Base-by-base conservation (phyloP, 257 asterid species). In the Lycium barbarum region DNA sequence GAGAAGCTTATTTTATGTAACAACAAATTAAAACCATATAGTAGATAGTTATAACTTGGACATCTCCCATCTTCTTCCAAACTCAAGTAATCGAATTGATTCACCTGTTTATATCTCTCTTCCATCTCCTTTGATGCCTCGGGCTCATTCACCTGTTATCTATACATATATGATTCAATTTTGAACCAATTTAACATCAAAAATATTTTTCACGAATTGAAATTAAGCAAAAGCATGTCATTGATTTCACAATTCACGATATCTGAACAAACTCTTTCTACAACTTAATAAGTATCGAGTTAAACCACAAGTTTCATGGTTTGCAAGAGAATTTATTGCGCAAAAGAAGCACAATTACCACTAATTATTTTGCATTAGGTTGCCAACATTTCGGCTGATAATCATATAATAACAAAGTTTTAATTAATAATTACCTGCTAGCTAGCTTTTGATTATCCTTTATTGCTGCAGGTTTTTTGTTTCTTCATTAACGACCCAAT, bases 401-500 rank as follows among this genome's bases (percentile, higher is more conserved):
- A 49, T 26, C 33, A 26, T 26, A 26, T 26, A 7, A 68, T 40
- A 70, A 4, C 40, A 2, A 18, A 17, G 79, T 70, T 1, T 70
- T 40, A 17, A 49, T 26, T 38, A 17, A 38, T 45, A 53, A 8
- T 78, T 78, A 78, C 82, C 82, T 78, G 82, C 40, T 20, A 20
- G 81, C 57, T 18, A 26, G 33, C 33, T 26, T 26, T 26, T 26
- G 33, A 26, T 26, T 26, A 26, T 26, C 33, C 33, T 26, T 26
- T 26, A 26, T 26, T 26, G 33, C 33, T 26, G 67, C 67, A 61
- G 36, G 67, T 8, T 7, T 18, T n/a, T 20, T n/a, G 26, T 61
- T 26, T 26, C 33, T 62, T 11, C 20, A 12, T 85, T 85, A 87
- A 66, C 90, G 89, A 14, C 91, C 93, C 83, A 90, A 82, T 38